Conservation (phyloP, 2,329 filamentous ascomycete species). For the Penicillium decumbens region DNA sequence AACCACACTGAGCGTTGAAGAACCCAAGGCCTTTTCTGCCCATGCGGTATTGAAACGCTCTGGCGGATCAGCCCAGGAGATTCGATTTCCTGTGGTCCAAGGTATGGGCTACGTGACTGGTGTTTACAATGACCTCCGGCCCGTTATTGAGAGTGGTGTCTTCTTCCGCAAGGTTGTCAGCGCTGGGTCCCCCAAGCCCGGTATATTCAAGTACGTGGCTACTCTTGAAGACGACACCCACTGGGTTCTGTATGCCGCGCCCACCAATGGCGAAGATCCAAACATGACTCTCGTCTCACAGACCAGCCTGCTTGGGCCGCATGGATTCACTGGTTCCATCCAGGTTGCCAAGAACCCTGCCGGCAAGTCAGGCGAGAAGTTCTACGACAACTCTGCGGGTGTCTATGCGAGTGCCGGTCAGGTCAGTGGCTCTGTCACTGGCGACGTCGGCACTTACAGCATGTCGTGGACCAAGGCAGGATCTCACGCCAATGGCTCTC, state of each 20-base stretch:
- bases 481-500: slow-evolving; percentile 48
- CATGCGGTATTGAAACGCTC: slow-evolving; percentile 63
- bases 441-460: slow-evolving; percentile 63
- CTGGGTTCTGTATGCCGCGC: slow-evolving; percentile 77
- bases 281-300: slow-evolving; percentile 66
- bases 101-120: slow-evolving; percentile 85
- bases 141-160: slow-evolving; percentile 68
- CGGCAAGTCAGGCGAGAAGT: slow-evolving; percentile 54
- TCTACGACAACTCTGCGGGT: slow-evolving; percentile 72
- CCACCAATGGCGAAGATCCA: slow-evolving; percentile 55
- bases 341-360: slow-evolving; percentile 75
- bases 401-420: slow-evolving; percentile 64
- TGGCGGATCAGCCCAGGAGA: slow-evolving; percentile 51
- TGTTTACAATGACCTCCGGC: slow-evolving; percentile 65
- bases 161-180: slow-evolving; percentile 64
- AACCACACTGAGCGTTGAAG: slow-evolving; percentile 55
- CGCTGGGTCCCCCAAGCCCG: slow-evolving; percentile 53
- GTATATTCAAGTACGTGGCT: slow-evolving; percentile 71
- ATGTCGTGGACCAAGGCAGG: slow-evolving; percentile 71
- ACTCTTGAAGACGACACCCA: slow-evolving; percentile 64
- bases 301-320: slow-evolving; percentile 59
- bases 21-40: slow-evolving; percentile 54
- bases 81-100: slow-evolving; percentile 80
- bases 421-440: slow-evolving; percentile 58
- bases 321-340: slow-evolving; percentile 69